A percentile compares a stretch with the other conserved stretches of the same genome.
phyloP scores from a whole-genome alignment of 139 green algal species.

The Volvox reticuliferus region DNA sequence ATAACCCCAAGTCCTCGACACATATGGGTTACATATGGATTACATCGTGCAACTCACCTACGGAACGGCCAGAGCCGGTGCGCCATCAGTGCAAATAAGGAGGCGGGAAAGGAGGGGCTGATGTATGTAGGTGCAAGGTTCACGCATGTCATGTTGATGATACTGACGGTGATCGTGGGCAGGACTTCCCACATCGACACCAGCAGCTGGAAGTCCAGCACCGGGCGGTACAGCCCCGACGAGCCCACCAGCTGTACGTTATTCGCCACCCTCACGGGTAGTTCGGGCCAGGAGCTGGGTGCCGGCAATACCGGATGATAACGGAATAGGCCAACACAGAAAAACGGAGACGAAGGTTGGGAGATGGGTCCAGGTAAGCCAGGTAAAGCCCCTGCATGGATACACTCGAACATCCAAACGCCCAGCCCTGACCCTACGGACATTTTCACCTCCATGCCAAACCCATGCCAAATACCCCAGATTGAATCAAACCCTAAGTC shows the following conservation, averaged over 20 bases:
- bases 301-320: too few species aligned
- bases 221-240: neutral
- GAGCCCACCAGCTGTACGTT: neutral
- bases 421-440: too few species aligned
- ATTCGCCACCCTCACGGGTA: neutral
- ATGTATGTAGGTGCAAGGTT: slow-evolving; percentile 30
- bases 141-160: slow-evolving; percentile 4
- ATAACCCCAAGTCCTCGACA: too few species aligned
- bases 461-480: too few species aligned
- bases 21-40: too few species aligned
- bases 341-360: too few species aligned
- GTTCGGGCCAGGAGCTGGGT: neutral
- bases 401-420: too few species aligned
- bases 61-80: slow-evolving; percentile 28
- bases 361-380: too few species aligned
- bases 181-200: neutral
- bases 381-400: too few species aligned
- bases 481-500: too few species aligned
- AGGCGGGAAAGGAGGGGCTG: neutral
- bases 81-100: neutral
- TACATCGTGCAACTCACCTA: neutral
- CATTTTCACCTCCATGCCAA: too few species aligned
- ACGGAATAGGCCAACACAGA: too few species aligned
- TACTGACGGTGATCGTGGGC: neutral
- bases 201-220: slow-evolving; percentile 17